Conservation (phyloP, 139 green algal genomes). For the Chlorella sorokiniana region DNA sequence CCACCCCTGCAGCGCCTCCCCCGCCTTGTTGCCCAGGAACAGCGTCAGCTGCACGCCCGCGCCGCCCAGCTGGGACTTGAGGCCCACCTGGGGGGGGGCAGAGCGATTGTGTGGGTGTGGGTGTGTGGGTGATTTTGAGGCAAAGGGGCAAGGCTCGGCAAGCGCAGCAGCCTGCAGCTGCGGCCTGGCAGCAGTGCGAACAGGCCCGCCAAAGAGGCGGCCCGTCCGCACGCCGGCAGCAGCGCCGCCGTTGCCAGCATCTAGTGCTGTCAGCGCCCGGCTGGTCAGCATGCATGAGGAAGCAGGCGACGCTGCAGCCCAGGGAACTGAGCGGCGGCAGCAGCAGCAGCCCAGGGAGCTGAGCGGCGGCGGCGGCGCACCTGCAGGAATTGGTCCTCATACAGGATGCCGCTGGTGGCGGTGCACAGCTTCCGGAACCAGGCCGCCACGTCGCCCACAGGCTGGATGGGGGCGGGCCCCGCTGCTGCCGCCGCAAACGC, state of each 20-base stretch:
- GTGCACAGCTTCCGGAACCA: slow-evolving; percentile 70
- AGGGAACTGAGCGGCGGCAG: background rate
- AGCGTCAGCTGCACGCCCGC: slow-evolving; percentile 67
- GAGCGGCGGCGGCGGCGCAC: slow-evolving; percentile 22
- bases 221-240: too few relatives aligned
- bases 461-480: slow-evolving; percentile 38
- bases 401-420: slow-evolving; percentile 82
- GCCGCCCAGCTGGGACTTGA: slow-evolving; percentile 78
- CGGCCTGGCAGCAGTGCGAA: too few relatives aligned
- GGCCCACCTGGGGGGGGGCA: slow-evolving; percentile 64
- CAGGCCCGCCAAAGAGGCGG: too few relatives aligned
- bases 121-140: background rate
- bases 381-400: slow-evolving; percentile 94
- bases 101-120: background rate
- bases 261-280: too few relatives aligned
- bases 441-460: slow-evolving; percentile 58
- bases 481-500: slow-evolving; percentile 17
- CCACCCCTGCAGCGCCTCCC: slow-evolving; percentile 46
- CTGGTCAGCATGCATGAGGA: too few relatives aligned
- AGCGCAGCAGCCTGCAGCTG: too few relatives aligned
- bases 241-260: too few relatives aligned
- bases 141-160: background rate
- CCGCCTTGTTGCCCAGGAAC: slow-evolving; percentile 93
- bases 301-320: too few relatives aligned
- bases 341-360: background rate